These are phyloP conservation scores for Avena insularis DNA, from an alignment of 176 grass and related monocot genomes.

Conservation along the genomic window DNA sequence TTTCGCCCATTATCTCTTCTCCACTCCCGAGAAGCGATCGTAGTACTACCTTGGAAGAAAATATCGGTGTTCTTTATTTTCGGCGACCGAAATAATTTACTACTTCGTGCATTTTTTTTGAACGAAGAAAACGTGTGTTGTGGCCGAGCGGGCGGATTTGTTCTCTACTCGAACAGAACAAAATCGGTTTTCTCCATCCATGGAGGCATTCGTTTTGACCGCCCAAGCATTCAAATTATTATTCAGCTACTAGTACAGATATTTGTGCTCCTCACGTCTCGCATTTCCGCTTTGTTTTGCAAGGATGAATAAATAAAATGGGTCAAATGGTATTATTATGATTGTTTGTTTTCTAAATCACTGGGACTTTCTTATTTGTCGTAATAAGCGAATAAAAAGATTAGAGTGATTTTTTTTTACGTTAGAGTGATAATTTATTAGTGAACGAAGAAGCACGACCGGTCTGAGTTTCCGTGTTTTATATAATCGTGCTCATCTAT, in stretches of 20 bases:
- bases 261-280: constrained; percentile 42
- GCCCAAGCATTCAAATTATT: background rate
- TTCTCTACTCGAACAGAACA: background rate
- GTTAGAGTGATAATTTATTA: too few species aligned
- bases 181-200: background rate
- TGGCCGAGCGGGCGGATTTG: background rate
- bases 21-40: background rate
- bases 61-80: background rate
- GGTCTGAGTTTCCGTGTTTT: too few species aligned
- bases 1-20: background rate
- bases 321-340: background rate
- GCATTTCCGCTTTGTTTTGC: background rate
- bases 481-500: too few species aligned
- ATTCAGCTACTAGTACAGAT: background rate
- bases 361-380: too few species aligned
- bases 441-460: too few species aligned
- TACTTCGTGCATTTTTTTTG: background rate
- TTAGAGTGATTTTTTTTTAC: too few species aligned
- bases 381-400: too few species aligned
- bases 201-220: background rate
- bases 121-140: background rate
- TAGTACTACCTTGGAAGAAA: background rate
- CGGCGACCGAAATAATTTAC: background rate
- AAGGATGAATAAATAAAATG: background rate
- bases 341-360: too few species aligned